A percentile compares a stretch with the other conserved stretches of the same genome.
These are phyloP conservation scores for Boeremia lycopersici DNA, from an alignment of 2,329 filamentous ascomycete genomes.

Conservation along the genomic window DNA sequence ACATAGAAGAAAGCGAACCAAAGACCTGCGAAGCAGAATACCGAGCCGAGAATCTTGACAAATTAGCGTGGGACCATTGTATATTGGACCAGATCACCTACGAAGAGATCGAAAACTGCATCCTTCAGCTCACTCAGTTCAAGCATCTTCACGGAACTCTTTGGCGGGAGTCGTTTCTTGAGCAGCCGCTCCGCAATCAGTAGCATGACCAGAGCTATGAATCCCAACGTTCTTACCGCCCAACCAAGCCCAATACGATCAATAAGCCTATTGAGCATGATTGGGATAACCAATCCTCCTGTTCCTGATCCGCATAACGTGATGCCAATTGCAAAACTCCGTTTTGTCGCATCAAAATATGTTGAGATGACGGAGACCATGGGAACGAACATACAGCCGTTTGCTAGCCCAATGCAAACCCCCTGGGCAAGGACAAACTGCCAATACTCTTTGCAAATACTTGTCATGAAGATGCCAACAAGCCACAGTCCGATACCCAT, in stretches of 20 bases:
- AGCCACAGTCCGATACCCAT: conserved; percentile 51
- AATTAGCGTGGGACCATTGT: conserved; percentile 37
- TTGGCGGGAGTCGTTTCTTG: conserved; percentile 26
- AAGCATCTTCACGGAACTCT: conserved; percentile 21
- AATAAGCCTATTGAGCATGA: conserved; percentile 58
- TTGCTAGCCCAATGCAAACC: conserved; percentile 40
- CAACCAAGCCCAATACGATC: conserved; percentile 41
- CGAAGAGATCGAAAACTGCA: conserved; percentile 24
- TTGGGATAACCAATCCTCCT: conserved; percentile 68
- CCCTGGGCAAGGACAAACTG: conserved; percentile 47
- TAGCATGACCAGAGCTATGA: conserved; percentile 63
- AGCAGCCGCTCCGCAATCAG: conserved; percentile 32
- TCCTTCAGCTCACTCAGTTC: conserved; percentile 26
- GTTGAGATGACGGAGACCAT: conserved; percentile 48
- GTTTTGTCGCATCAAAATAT: conserved; percentile 62
- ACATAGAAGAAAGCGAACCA: conserved; percentile 51
- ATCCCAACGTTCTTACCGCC: conserved; percentile 50
- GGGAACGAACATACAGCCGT: conserved; percentile 40
- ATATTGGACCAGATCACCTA: conserved; percentile 19
- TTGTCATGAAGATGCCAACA: conserved; percentile 58
- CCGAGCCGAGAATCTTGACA: conserved; percentile 34
- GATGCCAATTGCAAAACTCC: conserved; percentile 64
- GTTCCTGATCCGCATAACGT: conserved; percentile 63
- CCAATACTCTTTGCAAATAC: conserved; percentile 56
- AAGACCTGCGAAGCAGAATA: conserved; percentile 37